A percentile compares a stretch with the other conserved stretches of the same genome.
These are phyloP conservation scores for Claviceps humidiphila DNA, from an alignment of 2,329 filamentous ascomycete genomes.

Conservation along the genomic window DNA sequence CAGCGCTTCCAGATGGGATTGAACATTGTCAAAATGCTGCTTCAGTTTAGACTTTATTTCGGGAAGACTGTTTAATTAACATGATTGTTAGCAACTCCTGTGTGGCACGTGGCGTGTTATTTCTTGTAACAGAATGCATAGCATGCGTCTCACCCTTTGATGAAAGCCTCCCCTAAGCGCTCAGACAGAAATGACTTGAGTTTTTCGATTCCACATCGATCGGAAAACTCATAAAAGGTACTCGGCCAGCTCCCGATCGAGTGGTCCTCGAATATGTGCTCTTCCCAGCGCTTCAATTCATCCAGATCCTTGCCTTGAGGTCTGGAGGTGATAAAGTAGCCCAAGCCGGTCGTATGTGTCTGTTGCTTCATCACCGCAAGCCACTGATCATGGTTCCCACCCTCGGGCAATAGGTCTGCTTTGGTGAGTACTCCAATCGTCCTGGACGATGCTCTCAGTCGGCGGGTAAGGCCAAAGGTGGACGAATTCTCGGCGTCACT, in stretches of 20 bases:
- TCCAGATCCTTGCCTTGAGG: constrained; percentile 43
- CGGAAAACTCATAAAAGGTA: constrained; percentile 31
- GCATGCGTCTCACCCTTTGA: constrained; percentile 27
- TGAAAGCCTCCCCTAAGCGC: constrained; percentile 40
- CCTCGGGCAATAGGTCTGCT: constrained; percentile 54
- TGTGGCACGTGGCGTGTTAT: not conserved
- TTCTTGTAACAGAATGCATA: not conserved
- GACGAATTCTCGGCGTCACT: constrained; percentile 64
- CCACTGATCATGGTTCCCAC: constrained; percentile 42
- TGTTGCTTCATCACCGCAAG: constrained; percentile 47
- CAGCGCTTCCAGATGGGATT: constrained; percentile 39
- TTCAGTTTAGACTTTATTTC: constrained; percentile 40
- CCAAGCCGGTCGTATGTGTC: constrained; percentile 53
- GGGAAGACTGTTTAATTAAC: constrained; percentile 26
- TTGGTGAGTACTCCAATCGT: constrained; percentile 75
- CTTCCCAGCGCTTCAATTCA: constrained; percentile 37
- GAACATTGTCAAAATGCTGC: constrained; percentile 35
- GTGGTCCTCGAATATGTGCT: constrained; percentile 33
- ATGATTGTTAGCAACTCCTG: constrained; percentile 5
- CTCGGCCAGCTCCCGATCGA: constrained; percentile 31
- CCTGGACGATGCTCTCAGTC: constrained; percentile 40
- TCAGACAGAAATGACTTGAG: constrained; percentile 39
- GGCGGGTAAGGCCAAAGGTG: constrained; percentile 50
- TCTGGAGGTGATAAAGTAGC: constrained; percentile 66
- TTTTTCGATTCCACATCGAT: constrained; percentile 39